Evolutionary conservation across 2,329 filamentous ascomycete species (phyloP).

Genomic region (Clonostachys chloroleuca): DNA sequence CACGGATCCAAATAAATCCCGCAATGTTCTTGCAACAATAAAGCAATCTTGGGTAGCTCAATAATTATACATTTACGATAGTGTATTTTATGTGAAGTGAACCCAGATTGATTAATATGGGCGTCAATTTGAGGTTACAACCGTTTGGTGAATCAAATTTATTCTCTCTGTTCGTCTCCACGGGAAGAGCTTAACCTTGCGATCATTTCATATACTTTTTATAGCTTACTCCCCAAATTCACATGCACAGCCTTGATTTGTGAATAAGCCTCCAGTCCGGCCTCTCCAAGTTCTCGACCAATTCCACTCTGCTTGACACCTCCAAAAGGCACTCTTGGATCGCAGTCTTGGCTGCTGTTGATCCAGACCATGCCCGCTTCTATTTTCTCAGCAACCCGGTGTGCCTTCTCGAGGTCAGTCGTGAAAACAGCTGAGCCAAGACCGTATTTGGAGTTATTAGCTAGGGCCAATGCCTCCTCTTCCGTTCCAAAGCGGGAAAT

Average conservation of each 20-base stretch:
- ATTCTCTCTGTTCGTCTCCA: too few relatives aligned
- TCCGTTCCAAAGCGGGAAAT: slow-evolving; percentile 11
- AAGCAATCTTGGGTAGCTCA: too few relatives aligned
- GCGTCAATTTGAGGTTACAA: too few relatives aligned
- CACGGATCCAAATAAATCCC: too few relatives aligned
- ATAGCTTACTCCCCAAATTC: slow-evolving; percentile 12
- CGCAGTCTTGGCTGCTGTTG: slow-evolving; percentile 17
- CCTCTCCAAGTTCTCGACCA: slow-evolving; percentile 42
- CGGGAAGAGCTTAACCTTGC: too few relatives aligned
- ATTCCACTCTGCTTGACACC: slow-evolving; percentile 58
- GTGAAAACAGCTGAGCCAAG: slow-evolving; percentile 50
- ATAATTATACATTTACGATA: too few relatives aligned
- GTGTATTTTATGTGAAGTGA: too few relatives aligned
- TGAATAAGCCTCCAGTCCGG: slow-evolving; percentile 30
- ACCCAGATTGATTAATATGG: too few relatives aligned
- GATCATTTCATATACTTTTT: neutral
- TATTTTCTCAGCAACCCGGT: slow-evolving; percentile 35
- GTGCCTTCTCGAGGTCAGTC: slow-evolving; percentile 33
- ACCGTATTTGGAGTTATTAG: slow-evolving; percentile 40
- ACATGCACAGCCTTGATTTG: slow-evolving; percentile 24
- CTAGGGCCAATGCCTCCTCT: slow-evolving; percentile 11
- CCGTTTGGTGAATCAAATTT: too few relatives aligned
- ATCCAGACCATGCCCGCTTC: slow-evolving; percentile 41
- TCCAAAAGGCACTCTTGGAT: slow-evolving; percentile 14
- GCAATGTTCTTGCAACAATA: too few relatives aligned